Evolutionary conservation across 1,139 yeast genomes (phyloP), one percentile per base, ranked within the genome.

Genomic region (Scheffersomyces titani): DNA sequence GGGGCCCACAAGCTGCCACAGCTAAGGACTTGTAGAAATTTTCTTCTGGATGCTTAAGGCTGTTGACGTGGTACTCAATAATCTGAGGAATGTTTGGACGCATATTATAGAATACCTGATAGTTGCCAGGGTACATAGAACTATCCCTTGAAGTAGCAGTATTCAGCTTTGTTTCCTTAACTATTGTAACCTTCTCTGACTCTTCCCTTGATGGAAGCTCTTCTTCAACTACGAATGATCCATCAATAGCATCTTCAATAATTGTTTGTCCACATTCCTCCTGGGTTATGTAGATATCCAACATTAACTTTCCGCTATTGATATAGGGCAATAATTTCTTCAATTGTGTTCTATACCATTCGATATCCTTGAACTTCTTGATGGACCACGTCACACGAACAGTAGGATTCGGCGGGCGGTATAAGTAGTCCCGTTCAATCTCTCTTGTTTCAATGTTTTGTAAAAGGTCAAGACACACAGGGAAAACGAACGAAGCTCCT

Each of bases 401-500:
- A 0, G 54, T 52, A 2, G 78, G 66, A 11, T 59, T 54, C 1
- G 59, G 54, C 1, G 82, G 81, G 49, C 83, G 70, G 52, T 70
- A 69, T 40, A 75, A 60, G 58, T 53, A 77, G 55, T 80, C 83
- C 5, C 63, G 63, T 1, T 49, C 62, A 1, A 56, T 57, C 30
- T 79, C 74, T 56, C 73, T 70, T 44, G 50, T 44, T 22, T 62
- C 53, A 11, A 72, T 65, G 5, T 61, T 58, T 46, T 70, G 65
- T 19, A 80, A 63, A 49, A 80, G 66, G 52, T 76, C 78, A 44
- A 80, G 66, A 20, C 82, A 80, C 2, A 80, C 74, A 1, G 85
- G 85, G 55, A 81, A 72, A 0, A 77, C 71, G 63, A 78, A 81
- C 0, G 84, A 73, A 2, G 77, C 79, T 0, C 86, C 85, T 0